These are phyloP conservation scores for Hypholoma fasciculare DNA, from an alignment of 768 basidiomycete species.

Conservation along the genomic window DNA sequence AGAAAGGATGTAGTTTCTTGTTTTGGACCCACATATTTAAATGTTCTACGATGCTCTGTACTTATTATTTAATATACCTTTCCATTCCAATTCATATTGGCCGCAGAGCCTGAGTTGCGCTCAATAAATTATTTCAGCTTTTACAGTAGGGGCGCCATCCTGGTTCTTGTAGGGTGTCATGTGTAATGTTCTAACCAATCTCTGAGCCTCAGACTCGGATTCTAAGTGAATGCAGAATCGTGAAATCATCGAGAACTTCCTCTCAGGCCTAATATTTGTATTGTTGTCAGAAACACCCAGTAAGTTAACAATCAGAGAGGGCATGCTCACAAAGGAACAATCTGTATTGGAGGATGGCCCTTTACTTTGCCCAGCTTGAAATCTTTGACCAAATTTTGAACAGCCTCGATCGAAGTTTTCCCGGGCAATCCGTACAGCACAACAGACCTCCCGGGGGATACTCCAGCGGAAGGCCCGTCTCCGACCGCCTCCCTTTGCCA, in stretches of 20 bases:
- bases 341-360: conserved; percentile 40
- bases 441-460: conserved; percentile 54
- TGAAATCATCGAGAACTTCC: conserved; percentile 44
- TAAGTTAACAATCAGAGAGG: neutral
- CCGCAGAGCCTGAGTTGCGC: conserved; percentile 8
- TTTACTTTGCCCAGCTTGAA: conserved; percentile 42
- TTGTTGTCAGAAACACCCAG: neutral
- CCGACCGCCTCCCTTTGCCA: conserved; percentile 16
- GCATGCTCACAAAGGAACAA: conserved; percentile 45
- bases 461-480: conserved; percentile 53
- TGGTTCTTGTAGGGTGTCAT: conserved; percentile 43
- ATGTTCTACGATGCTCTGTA: conserved; percentile 25
- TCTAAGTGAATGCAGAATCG: conserved; percentile 56
- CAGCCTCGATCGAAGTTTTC: conserved; percentile 30
- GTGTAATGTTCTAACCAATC: conserved; percentile 63
- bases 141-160: conserved; percentile 19
- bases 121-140: conserved; percentile 40
- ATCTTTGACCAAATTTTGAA: conserved; percentile 42
- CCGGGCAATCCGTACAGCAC: conserved; percentile 64
- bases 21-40: neutral
- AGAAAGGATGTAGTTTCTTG: conserved; percentile 58
- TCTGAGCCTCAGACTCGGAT: conserved; percentile 67
- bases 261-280: conserved; percentile 27
- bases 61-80: conserved; percentile 9
- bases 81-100: neutral